Conservation (phyloP, 306 rosid species). For the Dalbergia oliveri region DNA sequence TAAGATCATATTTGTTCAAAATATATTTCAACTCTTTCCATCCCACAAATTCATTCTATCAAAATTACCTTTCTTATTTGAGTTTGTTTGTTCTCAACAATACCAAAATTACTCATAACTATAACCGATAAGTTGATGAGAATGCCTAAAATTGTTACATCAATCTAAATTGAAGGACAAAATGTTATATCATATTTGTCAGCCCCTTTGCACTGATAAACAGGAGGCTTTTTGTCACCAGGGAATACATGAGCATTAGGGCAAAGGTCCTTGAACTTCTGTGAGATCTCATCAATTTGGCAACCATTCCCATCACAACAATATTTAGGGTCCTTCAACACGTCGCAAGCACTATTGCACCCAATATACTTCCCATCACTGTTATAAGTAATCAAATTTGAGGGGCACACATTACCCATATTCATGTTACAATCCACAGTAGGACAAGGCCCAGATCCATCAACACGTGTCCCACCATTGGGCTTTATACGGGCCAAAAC, state of each 20-base stretch:
- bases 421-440: conserved; percentile 42
- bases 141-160: not conserved
- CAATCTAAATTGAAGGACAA: not conserved
- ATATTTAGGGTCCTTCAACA: conserved; percentile 37
- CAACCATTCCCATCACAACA: conserved; percentile 50
- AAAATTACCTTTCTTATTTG: no score
- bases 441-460: conserved; percentile 49
- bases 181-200: conserved; percentile 37
- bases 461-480: conserved; percentile 43
- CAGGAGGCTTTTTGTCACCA: not conserved
- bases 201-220: conserved; percentile 51
- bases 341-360: conserved; percentile 51
- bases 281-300: conserved; percentile 37
- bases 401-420: conserved; percentile 43
- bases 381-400: not conserved
- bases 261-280: conserved; percentile 25
- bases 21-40: no score
- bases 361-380: conserved; percentile 34
- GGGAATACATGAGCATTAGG: not conserved
- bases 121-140: no score
- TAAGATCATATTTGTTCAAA: no score
- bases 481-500: conserved; percentile 41
- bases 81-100: no score
- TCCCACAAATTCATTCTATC: no score
- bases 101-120: no score